Conservation (phyloP, 352 stramenopile genomes). For the Pythium biforme region DNA sequence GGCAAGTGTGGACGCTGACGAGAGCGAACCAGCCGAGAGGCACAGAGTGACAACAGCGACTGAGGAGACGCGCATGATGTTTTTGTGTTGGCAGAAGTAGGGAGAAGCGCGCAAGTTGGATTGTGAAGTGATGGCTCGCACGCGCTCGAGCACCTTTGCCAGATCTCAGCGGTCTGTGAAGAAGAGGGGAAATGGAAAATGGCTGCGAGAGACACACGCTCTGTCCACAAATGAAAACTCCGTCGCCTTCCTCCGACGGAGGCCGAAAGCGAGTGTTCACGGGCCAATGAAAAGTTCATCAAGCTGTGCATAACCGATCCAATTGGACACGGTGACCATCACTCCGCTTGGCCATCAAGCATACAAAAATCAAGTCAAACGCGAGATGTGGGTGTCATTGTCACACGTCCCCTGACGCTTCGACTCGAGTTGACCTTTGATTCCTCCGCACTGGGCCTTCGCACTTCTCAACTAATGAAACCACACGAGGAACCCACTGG, state of each 20-base stretch:
- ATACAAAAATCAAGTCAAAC: neutral
- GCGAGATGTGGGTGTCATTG: neutral
- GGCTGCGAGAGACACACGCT: neutral
- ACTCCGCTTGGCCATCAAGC: neutral
- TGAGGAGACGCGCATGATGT: neutral
- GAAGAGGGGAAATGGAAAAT: neutral
- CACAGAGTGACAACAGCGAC: neutral
- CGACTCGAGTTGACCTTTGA: too few relatives aligned
- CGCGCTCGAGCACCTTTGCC: neutral
- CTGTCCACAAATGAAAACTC: neutral
- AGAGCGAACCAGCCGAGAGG: neutral
- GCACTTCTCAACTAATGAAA: neutral
- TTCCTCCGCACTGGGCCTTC: too few relatives aligned
- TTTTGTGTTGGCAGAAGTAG: neutral
- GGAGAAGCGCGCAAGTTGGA: neutral
- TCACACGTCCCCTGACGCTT: too few relatives aligned
- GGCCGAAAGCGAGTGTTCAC: too few relatives aligned
- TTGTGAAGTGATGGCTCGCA: neutral
- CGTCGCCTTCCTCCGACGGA: too few relatives aligned
- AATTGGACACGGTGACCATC: neutral
- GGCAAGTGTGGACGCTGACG: neutral
- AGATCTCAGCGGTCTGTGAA: too few relatives aligned
- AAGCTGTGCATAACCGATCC: too few relatives aligned
- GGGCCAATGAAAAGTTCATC: too few relatives aligned
- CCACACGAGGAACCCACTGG: neutral